Evolutionary conservation across 73 alveolate genomes (phyloP).

Genomic region (Uronychia setigera): DNA sequence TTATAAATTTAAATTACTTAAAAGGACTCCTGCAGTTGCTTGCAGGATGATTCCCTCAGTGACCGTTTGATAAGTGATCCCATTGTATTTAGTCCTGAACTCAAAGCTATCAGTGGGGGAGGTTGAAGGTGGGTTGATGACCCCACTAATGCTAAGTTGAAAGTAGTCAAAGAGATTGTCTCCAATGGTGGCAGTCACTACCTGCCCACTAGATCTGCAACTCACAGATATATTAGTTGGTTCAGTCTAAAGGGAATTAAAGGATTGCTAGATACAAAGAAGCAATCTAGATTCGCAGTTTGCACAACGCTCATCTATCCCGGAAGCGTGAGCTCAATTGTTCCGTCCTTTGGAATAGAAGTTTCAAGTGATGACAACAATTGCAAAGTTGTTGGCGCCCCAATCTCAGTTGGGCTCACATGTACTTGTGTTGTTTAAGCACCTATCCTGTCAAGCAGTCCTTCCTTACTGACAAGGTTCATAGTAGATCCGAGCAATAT

Average conservation of each 20-base stretch:
- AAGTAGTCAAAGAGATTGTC: neutral
- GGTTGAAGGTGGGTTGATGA: slow-evolving; percentile 22
- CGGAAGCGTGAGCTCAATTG: too few species aligned
- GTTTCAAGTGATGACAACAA: too few species aligned
- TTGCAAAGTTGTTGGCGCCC: too few species aligned
- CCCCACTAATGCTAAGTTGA: slow-evolving; percentile 5
- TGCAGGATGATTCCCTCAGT: neutral
- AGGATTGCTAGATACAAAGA: neutral
- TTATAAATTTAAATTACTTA: neutral
- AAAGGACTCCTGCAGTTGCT: slow-evolving; percentile 16
- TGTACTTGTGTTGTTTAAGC: too few species aligned
- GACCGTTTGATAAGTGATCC: neutral
- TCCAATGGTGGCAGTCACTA: neutral
- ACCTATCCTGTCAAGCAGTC: too few species aligned
- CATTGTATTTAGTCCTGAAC: neutral
- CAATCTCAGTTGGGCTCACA: too few species aligned
- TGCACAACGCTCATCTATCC: too few species aligned
- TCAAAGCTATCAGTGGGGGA: slow-evolving; percentile 13
- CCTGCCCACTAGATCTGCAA: neutral
- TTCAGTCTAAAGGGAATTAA: neutral
- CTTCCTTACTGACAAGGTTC: too few species aligned
- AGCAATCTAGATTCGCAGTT: neutral
- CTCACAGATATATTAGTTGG: neutral
- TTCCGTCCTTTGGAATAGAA: too few species aligned
- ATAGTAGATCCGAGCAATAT: too few species aligned